A percentile compares a stretch with the other conserved stretches of the same genome.
Evolutionary conservation across 1,284 basidiomycete genomes (phyloP).

Genomic region (Grifola frondosa): DNA sequence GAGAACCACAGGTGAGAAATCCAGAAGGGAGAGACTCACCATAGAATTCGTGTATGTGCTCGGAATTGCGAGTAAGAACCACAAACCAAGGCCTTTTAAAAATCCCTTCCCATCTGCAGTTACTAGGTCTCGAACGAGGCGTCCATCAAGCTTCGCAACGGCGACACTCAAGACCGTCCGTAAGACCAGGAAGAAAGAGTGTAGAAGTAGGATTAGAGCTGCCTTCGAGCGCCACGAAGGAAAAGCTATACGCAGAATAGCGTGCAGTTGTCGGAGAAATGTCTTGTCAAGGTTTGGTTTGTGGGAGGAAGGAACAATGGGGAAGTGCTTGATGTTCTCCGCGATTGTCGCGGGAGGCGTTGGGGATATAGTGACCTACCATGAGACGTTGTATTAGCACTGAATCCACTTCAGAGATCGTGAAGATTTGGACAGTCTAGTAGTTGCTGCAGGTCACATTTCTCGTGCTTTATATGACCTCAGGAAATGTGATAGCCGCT

Average conservation of each 20-base stretch:
- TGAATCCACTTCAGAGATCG: no score
- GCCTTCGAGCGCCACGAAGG: constrained; percentile 77
- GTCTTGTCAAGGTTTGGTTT: constrained; percentile 77
- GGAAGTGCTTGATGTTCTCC: constrained; percentile 53
- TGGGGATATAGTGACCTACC: constrained; percentile 26
- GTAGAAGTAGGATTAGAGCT: constrained; percentile 71
- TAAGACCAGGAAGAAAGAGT: constrained; percentile 87
- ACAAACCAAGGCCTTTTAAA: constrained; percentile 78
- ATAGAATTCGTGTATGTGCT: constrained; percentile 97
- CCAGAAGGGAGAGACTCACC: constrained; percentile 43
- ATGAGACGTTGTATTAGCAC: neutral
- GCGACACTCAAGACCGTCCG: constrained; percentile 85
- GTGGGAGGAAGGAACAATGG: constrained; percentile 45
- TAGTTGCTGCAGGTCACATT: no score
- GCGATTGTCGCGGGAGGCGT: constrained; percentile 44
- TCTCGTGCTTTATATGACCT: no score
- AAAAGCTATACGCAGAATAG: constrained; percentile 78
- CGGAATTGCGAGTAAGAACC: constrained; percentile 90
- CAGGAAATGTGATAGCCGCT: no score
- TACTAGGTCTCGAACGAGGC: constrained; percentile 87
- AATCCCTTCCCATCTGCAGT: constrained; percentile 88
- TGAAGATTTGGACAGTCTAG: no score
- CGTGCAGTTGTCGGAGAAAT: constrained; percentile 78
- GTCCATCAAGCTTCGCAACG: constrained; percentile 88
- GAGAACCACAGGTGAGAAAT: neutral